A percentile compares a stretch with the other conserved stretches of the same genome.
phyloP scores from a whole-genome alignment of 106 monocot species.

The Acorus calamus region DNA sequence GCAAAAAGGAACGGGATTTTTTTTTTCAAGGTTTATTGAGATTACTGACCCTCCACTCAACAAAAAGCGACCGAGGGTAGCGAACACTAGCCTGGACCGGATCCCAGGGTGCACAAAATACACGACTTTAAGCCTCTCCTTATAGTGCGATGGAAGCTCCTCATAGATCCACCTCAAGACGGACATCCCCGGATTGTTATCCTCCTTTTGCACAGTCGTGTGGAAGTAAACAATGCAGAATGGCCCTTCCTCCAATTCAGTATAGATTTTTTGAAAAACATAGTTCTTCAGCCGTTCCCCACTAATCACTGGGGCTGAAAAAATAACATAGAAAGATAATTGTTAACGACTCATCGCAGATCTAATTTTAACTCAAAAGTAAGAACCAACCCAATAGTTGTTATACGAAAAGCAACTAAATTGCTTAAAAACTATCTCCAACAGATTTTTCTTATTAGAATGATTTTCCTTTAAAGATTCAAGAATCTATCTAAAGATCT shows the following conservation, averaged over 20 bases:
- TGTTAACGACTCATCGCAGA: too few species aligned
- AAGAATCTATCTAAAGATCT: too few species aligned
- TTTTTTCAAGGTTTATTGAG: neutral
- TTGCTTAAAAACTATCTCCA: too few species aligned
- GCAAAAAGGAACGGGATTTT: too few species aligned
- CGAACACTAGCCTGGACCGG: constrained; percentile 63
- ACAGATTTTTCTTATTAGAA: too few species aligned
- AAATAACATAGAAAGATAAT: too few species aligned
- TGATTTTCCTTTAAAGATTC: too few species aligned
- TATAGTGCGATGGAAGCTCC: constrained; percentile 57
- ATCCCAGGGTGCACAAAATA: constrained; percentile 95
- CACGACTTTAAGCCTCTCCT: constrained; percentile 67
- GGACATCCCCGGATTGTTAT: constrained; percentile 82
- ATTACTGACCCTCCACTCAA: constrained; percentile 77
- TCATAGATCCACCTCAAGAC: constrained; percentile 85
- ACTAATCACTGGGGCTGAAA: constrained; percentile 53
- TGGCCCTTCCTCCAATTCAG: constrained; percentile 59
- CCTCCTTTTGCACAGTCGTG: constrained; percentile 60
- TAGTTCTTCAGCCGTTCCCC: constrained; percentile 83
- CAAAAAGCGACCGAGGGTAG: constrained; percentile 79
- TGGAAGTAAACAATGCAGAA: constrained; percentile 90
- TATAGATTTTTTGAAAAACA: constrained; percentile 47
- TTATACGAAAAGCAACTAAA: too few species aligned
- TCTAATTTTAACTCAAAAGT: too few species aligned
- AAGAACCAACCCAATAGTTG: too few species aligned